phyloP scores from a whole-genome alignment of 2,329 filamentous ascomycete genomes.

The Periconia digitata region DNA sequence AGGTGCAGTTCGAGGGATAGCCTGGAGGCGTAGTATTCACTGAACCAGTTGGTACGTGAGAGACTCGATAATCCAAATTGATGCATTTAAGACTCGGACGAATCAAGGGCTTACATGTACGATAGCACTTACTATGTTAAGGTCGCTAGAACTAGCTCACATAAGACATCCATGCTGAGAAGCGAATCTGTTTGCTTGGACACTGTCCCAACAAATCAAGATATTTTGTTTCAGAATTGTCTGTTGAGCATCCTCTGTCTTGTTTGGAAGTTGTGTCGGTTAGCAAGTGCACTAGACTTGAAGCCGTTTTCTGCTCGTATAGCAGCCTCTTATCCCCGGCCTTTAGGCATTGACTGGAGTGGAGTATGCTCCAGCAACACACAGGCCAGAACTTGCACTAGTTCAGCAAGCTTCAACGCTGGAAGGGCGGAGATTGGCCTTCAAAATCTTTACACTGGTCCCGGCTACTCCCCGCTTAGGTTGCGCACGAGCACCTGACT shows the following conservation, averaged over 20 bases:
- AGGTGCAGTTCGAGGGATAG: too few relatives aligned
- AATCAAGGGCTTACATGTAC: too few relatives aligned
- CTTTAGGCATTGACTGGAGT: neutral
- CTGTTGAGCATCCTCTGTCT: neutral
- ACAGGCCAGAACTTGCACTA: neutral
- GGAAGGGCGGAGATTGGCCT: neutral
- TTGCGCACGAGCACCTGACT: neutral
- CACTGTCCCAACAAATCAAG: neutral
- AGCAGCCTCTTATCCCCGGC: neutral
- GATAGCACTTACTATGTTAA: too few relatives aligned
- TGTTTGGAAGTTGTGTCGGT: neutral
- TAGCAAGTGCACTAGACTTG: neutral
- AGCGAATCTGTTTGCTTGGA: neutral
- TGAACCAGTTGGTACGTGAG: too few relatives aligned
- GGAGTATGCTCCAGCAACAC: neutral
- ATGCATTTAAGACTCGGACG: too few relatives aligned
- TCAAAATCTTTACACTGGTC: too few relatives aligned
- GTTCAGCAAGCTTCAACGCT: neutral
- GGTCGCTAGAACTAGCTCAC: too few relatives aligned
- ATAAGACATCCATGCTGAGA: too few relatives aligned
- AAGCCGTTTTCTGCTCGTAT: neutral
- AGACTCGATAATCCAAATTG: too few relatives aligned
- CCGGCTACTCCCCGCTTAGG: neutral
- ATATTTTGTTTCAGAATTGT: neutral
- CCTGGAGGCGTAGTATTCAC: too few relatives aligned